phyloP scores from a whole-genome alignment of 306 rosid species.

The Vicia faba region DNA sequence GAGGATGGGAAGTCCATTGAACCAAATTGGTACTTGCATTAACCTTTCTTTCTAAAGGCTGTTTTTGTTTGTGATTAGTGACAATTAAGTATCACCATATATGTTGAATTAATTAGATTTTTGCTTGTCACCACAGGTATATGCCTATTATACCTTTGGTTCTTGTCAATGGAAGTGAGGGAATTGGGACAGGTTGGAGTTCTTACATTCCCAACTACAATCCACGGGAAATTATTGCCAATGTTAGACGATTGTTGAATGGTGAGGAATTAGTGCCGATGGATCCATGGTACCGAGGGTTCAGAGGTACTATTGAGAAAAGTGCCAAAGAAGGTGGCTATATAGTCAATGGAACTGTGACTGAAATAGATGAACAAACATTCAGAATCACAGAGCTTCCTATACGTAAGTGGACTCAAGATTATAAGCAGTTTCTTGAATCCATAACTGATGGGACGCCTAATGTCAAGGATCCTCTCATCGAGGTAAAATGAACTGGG shows the following conservation, averaged over 20 bases:
- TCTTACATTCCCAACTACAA: slow-evolving; percentile 88
- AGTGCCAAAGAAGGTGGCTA: slow-evolving; percentile 70
- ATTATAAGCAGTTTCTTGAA: slow-evolving; percentile 83
- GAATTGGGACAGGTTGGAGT: slow-evolving; percentile 95
- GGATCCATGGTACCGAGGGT: slow-evolving; percentile 99
- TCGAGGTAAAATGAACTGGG: slow-evolving; percentile 53
- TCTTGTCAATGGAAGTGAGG: slow-evolving; percentile 96
- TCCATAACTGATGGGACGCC: slow-evolving; percentile 63
- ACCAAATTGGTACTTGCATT: slow-evolving; percentile 67
- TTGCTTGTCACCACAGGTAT: slow-evolving; percentile 53
- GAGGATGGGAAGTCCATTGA: slow-evolving; percentile 90
- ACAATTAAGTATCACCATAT: not conserved
- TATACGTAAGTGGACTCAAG: slow-evolving; percentile 90
- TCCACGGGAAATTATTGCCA: slow-evolving; percentile 84
- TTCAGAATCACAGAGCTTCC: slow-evolving; percentile 79
- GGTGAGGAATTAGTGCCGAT: slow-evolving; percentile 67
- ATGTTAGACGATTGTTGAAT: slow-evolving; percentile 67
- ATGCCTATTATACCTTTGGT: slow-evolving; percentile 83
- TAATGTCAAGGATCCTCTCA: slow-evolving; percentile 81
- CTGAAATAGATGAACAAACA: slow-evolving; percentile 62
- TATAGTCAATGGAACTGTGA: slow-evolving; percentile 61
- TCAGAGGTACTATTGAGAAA: slow-evolving; percentile 71
- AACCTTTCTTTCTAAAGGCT: not conserved
- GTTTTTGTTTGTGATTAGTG: not conserved
- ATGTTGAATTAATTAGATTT: not conserved